phyloP scores from a whole-genome alignment of 2,329 filamentous ascomycete genomes.

The Hymenoscyphus occultus region DNA sequence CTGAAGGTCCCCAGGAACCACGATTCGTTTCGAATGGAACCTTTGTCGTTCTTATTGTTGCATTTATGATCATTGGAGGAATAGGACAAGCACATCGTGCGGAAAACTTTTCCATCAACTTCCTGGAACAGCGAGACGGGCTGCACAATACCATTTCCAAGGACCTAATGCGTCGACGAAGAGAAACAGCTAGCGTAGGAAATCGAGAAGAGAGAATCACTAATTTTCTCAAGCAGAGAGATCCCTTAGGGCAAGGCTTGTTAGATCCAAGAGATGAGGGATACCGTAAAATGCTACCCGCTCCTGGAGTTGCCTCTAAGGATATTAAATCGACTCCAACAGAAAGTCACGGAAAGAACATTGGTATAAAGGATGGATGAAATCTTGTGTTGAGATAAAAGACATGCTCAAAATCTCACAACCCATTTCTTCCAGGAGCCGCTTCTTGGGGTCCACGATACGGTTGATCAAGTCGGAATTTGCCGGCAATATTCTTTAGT shows the following conservation, averaged over 20 bases:
- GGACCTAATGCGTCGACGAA: conserved; percentile 53
- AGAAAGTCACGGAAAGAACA: conserved; percentile 20
- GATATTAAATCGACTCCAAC: conserved; percentile 32
- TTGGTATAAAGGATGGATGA: conserved; percentile 14
- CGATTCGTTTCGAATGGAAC: conserved; percentile 74
- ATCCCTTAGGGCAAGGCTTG: conserved; percentile 39
- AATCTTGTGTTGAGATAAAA: not conserved
- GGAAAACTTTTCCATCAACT: conserved; percentile 55
- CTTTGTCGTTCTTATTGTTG: conserved; percentile 71
- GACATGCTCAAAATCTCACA: not conserved
- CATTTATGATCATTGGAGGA: conserved; percentile 66
- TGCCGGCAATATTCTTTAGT: not conserved
- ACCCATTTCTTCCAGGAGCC: not conserved
- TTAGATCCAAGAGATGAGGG: conserved; percentile 41
- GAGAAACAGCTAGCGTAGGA: conserved; percentile 49
- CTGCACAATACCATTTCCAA: conserved; percentile 65
- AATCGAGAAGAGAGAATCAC: conserved; percentile 67
- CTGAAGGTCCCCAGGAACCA: conserved; percentile 48
- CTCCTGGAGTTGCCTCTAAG: conserved; percentile 45
- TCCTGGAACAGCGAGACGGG: conserved; percentile 65
- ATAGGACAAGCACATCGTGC: conserved; percentile 71
- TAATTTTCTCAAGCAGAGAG: conserved; percentile 71
- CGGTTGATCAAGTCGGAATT: not conserved
- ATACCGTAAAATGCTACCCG: conserved; percentile 44
- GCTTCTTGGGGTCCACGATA: not conserved